These are phyloP conservation scores for Alopecurus myosuroides DNA, from an alignment of 176 grass and related monocot species.

Conservation along the genomic window DNA sequence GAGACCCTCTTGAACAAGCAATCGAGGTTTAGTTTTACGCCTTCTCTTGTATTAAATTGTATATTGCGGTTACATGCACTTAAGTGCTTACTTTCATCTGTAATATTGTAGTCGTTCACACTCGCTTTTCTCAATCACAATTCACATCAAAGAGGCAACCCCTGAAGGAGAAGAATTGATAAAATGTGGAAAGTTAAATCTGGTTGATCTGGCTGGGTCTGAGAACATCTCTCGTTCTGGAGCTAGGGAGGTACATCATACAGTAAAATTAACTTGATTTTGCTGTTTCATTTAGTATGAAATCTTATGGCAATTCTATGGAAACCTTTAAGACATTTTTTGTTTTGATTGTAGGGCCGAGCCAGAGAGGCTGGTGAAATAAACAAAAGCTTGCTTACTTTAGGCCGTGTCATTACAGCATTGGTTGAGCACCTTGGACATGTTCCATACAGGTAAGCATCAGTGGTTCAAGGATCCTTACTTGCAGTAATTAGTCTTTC, in stretches of 20 bases:
- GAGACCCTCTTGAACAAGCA: conserved; percentile 98
- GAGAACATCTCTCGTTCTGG: conserved; percentile 98
- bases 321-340: not conserved
- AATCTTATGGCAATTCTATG: not conserved
- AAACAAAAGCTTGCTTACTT: conserved; percentile 98
- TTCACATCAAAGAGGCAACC: conserved; percentile 98
- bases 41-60: not conserved
- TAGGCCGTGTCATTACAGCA: conserved; percentile 94
- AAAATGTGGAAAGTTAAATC: conserved; percentile 94
- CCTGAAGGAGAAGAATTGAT: conserved; percentile 99
- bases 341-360: conserved; percentile 59
- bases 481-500: not conserved
- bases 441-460: conserved; percentile 82
- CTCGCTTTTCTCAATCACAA: conserved; percentile 97
- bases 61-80: not conserved
- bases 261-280: not conserved
- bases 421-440: conserved; percentile 96
- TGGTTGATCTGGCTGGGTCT: conserved; percentile 93
- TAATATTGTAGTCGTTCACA: conserved; percentile 83
- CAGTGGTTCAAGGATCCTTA: conserved; percentile 1
- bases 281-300: not conserved
- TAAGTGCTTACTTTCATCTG: not conserved
- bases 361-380: conserved; percentile 99
- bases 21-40: conserved; percentile 72
- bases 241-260: conserved; percentile 79